These are phyloP conservation scores for Dendryphion nanum DNA, from an alignment of 2,329 filamentous ascomycete genomes.

Conservation along the genomic window DNA sequence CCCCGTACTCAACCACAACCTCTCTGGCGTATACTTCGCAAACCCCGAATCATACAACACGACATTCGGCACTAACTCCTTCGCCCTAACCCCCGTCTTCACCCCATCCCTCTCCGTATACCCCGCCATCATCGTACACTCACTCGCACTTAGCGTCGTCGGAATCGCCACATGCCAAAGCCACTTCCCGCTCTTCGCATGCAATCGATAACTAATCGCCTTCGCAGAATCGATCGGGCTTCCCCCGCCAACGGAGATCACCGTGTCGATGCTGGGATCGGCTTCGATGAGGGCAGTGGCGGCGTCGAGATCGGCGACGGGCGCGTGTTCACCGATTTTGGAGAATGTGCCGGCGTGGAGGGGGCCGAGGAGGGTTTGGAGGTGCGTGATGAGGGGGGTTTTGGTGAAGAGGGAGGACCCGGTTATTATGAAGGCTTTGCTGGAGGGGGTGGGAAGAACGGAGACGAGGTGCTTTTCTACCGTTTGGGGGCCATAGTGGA, in stretches of 20 bases:
- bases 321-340: constrained; percentile 56
- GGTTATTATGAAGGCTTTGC: constrained; percentile 59
- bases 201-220: constrained; percentile 35
- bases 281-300: constrained; percentile 48
- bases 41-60: constrained; percentile 56
- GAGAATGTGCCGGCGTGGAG: constrained; percentile 55
- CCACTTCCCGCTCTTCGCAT: constrained; percentile 33
- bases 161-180: constrained; percentile 41
- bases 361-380: constrained; percentile 49
- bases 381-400: constrained; percentile 51
- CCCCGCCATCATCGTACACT: constrained; percentile 54
- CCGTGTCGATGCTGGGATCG: constrained; percentile 51
- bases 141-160: constrained; percentile 49
- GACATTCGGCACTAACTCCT: constrained; percentile 45
- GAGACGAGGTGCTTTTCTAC: constrained; percentile 49
- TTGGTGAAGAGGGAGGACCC: constrained; percentile 55
- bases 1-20: constrained; percentile 52
- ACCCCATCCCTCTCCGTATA: constrained; percentile 51
- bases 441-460: constrained; percentile 43
- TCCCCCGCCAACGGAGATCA: constrained; percentile 57
- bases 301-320: constrained; percentile 54
- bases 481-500: constrained; percentile 51
- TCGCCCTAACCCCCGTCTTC: constrained; percentile 49
- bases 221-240: constrained; percentile 53
- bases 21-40: constrained; percentile 50